Evolutionary conservation across 1,139 yeast species (phyloP).

Genomic region (Hemisphaericaspora subhashii): DNA sequence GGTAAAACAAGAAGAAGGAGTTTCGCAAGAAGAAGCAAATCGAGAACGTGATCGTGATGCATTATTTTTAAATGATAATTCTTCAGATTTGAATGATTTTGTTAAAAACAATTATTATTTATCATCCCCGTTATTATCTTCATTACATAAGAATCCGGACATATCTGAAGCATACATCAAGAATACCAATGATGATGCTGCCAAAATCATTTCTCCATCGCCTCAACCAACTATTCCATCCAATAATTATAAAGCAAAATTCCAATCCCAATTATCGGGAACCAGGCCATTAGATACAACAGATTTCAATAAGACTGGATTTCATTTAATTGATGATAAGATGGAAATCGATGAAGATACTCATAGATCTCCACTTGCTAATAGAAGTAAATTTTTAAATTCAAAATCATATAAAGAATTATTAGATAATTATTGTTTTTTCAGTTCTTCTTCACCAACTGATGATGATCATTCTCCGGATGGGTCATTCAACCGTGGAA

Average conservation of each 20-base stretch:
- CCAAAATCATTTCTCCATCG: constrained; percentile 5
- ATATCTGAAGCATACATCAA: constrained; percentile 7
- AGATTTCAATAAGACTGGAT: constrained; percentile 9
- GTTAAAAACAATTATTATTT: constrained; percentile 38
- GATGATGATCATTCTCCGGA: constrained; percentile 8
- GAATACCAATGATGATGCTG: constrained; percentile 8
- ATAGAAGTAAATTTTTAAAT: constrained; percentile 31
- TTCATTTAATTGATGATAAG: constrained; percentile 3
- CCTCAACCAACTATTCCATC: constrained; percentile 6
- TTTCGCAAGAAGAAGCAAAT: constrained; percentile 1
- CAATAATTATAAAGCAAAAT: constrained; percentile 12
- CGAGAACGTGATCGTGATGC: background rate
- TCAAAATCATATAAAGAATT: constrained; percentile 67
- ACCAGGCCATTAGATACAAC: constrained; percentile 8
- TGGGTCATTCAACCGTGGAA: constrained; percentile 1
- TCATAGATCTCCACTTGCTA: constrained; percentile 6
- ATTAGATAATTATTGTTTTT: constrained; percentile 74
- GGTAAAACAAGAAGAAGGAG: background rate
- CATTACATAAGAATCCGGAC: constrained; percentile 13
- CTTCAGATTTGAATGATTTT: constrained; percentile 24
- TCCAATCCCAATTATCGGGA: constrained; percentile 10
- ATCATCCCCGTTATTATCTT: constrained; percentile 40
- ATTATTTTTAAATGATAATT: constrained; percentile 4
- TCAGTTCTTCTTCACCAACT: constrained; percentile 14
- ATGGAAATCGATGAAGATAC: constrained; percentile 6